Conservation (phyloP, 371 early-diverging fungal species). For the Batrachochytrium dendrobatidis region DNA sequence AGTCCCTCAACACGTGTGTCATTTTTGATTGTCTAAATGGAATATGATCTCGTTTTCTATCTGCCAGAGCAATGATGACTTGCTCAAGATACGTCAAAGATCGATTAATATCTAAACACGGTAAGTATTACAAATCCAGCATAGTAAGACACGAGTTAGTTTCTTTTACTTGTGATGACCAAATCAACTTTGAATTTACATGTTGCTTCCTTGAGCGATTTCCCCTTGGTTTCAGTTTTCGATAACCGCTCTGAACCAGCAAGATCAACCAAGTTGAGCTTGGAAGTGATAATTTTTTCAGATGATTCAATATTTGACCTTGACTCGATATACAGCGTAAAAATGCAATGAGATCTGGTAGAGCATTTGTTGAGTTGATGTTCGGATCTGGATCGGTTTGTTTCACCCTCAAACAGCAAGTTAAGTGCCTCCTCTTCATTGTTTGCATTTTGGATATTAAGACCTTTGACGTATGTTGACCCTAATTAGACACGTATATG, state of each 20-base stretch:
- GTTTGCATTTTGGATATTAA: constrained; percentile 37
- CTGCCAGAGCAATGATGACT: constrained; percentile 56
- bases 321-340: constrained; percentile 50
- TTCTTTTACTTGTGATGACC: too few relatives aligned
- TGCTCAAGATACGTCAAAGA: constrained; percentile 59
- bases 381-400: constrained; percentile 46
- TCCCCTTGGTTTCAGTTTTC: constrained; percentile 46
- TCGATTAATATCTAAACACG: constrained; percentile 64
- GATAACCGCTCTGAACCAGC: constrained; percentile 61
- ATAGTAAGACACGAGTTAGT: background rate
- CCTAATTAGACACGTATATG: constrained; percentile 16
- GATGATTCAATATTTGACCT: constrained; percentile 45
- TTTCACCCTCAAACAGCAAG: constrained; percentile 51
- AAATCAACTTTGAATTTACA: constrained; percentile 22
- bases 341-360: constrained; percentile 57
- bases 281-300: constrained; percentile 45
- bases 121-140: background rate
- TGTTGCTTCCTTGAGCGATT: constrained; percentile 55
- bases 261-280: constrained; percentile 60
- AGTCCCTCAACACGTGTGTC: constrained; percentile 59
- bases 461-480: constrained; percentile 46
- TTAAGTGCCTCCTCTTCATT: constrained; percentile 51
- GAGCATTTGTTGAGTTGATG: constrained; percentile 48
- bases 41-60: constrained; percentile 51
- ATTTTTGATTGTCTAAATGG: constrained; percentile 62